These are phyloP conservation scores for Talaromyces sp. DNA, from an alignment of 2,329 filamentous ascomycete species.

Conservation along the genomic window DNA sequence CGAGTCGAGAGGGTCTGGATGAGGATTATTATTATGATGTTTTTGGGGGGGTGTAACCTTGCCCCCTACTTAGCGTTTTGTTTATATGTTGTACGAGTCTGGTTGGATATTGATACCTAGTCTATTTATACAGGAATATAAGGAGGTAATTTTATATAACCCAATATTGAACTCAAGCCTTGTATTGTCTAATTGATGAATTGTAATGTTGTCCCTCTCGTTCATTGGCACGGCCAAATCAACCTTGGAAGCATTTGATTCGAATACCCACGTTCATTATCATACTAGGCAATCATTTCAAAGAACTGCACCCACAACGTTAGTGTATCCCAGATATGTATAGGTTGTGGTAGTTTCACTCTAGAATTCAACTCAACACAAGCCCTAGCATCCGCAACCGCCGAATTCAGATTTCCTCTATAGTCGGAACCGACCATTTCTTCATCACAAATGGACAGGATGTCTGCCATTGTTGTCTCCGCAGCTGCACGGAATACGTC, in stretches of 20 bases:
- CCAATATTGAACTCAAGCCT: neutral
- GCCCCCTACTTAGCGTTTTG: neutral
- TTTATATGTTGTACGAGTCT: neutral
- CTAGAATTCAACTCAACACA: no score
- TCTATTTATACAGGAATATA: neutral
- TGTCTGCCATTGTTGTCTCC: no score
- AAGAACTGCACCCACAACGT: neutral
- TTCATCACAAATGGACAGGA: no score
- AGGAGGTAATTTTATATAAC: neutral
- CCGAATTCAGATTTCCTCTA: no score
- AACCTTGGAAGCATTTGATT: neutral
- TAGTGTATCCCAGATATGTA: no score
- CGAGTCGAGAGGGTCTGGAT: conserved; percentile 79
- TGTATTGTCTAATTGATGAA: neutral
- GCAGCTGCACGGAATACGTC: no score
- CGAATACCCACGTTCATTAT: neutral
- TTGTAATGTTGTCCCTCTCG: neutral
- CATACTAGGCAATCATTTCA: neutral
- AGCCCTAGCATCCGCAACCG: no score
- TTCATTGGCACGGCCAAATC: neutral
- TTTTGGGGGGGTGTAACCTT: conserved; percentile 42
- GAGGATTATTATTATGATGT: conserved; percentile 93
- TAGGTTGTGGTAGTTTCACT: no score
- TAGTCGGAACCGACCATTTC: no score
- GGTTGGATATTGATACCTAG: neutral